Evolutionary conservation across 2,329 filamentous ascomycete species (phyloP).

Genomic region (Alternaria sp.): DNA sequence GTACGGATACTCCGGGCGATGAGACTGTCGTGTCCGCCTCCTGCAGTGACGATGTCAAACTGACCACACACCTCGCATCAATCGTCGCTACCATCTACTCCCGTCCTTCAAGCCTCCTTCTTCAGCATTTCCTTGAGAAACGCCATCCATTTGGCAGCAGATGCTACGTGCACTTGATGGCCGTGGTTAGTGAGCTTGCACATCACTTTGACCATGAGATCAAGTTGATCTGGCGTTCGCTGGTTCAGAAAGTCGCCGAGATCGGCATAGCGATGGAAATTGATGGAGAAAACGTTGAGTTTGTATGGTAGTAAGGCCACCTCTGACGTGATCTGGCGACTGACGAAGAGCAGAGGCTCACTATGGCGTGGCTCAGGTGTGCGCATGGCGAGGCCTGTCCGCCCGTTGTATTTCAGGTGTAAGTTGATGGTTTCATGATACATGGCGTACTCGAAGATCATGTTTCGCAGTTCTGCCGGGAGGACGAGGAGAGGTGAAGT

Average conservation of each 20-base stretch:
- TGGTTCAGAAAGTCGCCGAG: rapidly evolving
- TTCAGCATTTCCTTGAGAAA: too few species aligned
- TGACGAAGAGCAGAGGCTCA: not conserved
- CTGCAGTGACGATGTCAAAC: too few species aligned
- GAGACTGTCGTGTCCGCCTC: not conserved
- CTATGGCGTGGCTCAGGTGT: too few species aligned
- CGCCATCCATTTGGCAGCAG: not conserved
- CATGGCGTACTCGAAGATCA: not conserved
- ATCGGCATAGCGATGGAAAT: rapidly evolving
- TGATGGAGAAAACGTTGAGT: not conserved
- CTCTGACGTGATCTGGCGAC: not conserved
- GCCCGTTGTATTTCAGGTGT: too few species aligned
- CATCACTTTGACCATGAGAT: not conserved
- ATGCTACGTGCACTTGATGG: not conserved
- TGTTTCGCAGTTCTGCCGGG: not conserved
- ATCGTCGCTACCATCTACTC: too few species aligned
- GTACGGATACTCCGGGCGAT: rapidly evolving
- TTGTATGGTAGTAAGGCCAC: not conserved
- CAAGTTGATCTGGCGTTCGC: not conserved
- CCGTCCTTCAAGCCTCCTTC: too few species aligned
- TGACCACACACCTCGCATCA: too few species aligned
- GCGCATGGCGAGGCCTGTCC: too few species aligned
- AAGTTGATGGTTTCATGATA: too few species aligned
- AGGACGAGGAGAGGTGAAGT: not conserved
- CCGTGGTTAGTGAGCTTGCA: not conserved